Percentiles rank a stretch among this genome's conserved stretches.
Evolutionary conservation across 2,329 filamentous ascomycete genomes (phyloP).

Genomic region (Zopfia rhizophila): DNA sequence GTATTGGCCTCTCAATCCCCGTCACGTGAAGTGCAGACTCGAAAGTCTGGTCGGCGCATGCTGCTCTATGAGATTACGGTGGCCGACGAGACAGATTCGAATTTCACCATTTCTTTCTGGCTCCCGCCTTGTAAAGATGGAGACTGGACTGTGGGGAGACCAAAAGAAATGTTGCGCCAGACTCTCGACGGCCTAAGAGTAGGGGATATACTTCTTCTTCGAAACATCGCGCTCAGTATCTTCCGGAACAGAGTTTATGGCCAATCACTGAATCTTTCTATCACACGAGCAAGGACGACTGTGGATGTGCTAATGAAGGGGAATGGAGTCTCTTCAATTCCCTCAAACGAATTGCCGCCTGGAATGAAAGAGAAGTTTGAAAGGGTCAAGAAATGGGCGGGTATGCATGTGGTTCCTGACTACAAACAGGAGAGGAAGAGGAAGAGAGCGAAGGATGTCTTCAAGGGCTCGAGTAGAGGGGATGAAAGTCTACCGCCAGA

Average conservation of each 20-base stretch:
- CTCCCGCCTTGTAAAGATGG: slow-evolving; percentile 57
- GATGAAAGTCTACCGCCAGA: slow-evolving; percentile 44
- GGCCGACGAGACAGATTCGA: slow-evolving; percentile 84
- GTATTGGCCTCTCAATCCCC: slow-evolving; percentile 78
- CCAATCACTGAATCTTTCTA: slow-evolving; percentile 77
- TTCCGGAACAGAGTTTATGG: slow-evolving; percentile 85
- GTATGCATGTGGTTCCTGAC: slow-evolving; percentile 69
- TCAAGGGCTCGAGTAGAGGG: slow-evolving; percentile 7
- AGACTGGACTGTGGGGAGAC: slow-evolving; percentile 6
- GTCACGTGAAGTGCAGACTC: slow-evolving; percentile 74
- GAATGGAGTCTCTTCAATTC: slow-evolving; percentile 61
- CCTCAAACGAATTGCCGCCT: slow-evolving; percentile 49
- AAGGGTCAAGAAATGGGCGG: slow-evolving; percentile 78
- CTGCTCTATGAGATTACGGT: slow-evolving; percentile 60
- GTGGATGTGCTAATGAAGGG: slow-evolving; percentile 73
- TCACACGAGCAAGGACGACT: slow-evolving; percentile 73
- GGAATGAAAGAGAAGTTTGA: slow-evolving; percentile 71
- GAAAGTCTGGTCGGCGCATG: slow-evolving; percentile 66
- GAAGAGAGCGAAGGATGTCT: slow-evolving; percentile 21
- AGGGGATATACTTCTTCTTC: slow-evolving; percentile 81
- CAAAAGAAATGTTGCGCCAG: slow-evolving; percentile 47
- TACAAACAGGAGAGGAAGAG: slow-evolving; percentile 28
- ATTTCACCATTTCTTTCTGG: slow-evolving; percentile 89
- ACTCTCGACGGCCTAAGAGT: slow-evolving; percentile 64
- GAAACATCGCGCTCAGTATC: slow-evolving; percentile 79